Conservation (phyloP, 73 alveolate genomes). For the Paraurostyla sp. region DNA sequence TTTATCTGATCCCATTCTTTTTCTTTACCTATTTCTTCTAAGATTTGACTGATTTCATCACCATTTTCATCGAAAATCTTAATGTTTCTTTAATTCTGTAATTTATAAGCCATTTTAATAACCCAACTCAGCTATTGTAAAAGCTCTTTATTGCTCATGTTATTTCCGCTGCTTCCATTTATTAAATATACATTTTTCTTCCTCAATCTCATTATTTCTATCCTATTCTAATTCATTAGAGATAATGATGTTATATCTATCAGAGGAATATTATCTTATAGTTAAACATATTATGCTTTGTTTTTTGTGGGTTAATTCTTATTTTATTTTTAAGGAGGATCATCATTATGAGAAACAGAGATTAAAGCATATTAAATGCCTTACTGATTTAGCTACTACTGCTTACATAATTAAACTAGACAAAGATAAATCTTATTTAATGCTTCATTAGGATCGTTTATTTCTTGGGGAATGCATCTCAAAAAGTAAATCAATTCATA, state of each 20-base stretch:
- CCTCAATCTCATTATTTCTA: conserved; percentile 7
- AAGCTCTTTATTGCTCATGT: background rate
- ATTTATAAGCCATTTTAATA: background rate
- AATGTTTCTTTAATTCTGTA: background rate
- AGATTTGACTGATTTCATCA: background rate
- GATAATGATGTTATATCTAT: conserved; percentile 21
- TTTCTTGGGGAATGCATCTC: conserved; percentile 31
- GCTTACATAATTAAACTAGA: background rate
- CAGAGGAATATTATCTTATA: background rate
- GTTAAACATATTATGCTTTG: background rate
- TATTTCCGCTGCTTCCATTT: background rate
- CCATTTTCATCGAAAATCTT: conserved; percentile 47
- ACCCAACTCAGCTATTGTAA: background rate
- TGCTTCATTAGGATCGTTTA: conserved; percentile 3
- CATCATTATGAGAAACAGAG: background rate
- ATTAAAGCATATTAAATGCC: too few relatives aligned
- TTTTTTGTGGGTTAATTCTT: background rate
- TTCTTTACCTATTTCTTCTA: background rate
- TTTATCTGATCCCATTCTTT: conserved; percentile 18
- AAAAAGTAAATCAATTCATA: background rate
- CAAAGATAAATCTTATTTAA: conserved; percentile 1
- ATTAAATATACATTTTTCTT: background rate
- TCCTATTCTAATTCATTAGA: background rate
- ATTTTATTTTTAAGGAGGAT: background rate
- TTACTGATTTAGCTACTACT: too few relatives aligned